A percentile compares a stretch with the other conserved stretches of the same genome.
phyloP scores from a whole-genome alignment of 169 alveolate genomes.

The Plasmodium berghei region DNA sequence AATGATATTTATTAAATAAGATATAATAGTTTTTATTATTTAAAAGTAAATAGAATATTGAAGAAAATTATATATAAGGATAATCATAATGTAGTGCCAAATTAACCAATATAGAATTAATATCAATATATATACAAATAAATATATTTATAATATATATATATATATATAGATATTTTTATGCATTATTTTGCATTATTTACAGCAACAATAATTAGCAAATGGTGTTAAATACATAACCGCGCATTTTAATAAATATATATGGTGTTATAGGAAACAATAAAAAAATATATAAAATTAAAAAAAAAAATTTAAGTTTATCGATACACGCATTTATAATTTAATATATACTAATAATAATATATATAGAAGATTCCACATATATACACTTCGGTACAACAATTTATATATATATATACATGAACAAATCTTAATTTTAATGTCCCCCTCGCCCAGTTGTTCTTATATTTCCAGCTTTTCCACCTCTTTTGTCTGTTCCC shows the following conservation, averaged over 20 bases:
- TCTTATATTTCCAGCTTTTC: conserved; percentile 22
- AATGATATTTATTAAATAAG: too few species aligned
- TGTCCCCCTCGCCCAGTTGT: conserved; percentile 34
- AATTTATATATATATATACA: not conserved
- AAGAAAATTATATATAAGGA: conserved; percentile 16
- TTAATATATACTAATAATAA: not conserved
- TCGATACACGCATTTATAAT: not conserved
- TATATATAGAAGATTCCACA: not conserved
- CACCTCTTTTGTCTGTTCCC: conserved; percentile 9
- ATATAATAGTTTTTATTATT: too few species aligned
- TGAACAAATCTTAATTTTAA: not conserved
- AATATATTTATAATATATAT: too few species aligned
- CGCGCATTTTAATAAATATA: not conserved
- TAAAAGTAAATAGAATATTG: not conserved
- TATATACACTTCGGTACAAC: too few species aligned
- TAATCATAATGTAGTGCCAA: not conserved
- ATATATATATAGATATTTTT: too few species aligned
- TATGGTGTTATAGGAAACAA: not conserved
- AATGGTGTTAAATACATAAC: not conserved
- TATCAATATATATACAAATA: too few species aligned
- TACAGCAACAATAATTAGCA: not conserved
- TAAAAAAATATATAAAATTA: not conserved
- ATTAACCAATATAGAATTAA: too few species aligned
- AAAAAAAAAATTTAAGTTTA: not conserved
- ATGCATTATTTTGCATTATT: not conserved